Base-by-base conservation (phyloP, 257 asterid species). In the Echium plantagineum region DNA sequence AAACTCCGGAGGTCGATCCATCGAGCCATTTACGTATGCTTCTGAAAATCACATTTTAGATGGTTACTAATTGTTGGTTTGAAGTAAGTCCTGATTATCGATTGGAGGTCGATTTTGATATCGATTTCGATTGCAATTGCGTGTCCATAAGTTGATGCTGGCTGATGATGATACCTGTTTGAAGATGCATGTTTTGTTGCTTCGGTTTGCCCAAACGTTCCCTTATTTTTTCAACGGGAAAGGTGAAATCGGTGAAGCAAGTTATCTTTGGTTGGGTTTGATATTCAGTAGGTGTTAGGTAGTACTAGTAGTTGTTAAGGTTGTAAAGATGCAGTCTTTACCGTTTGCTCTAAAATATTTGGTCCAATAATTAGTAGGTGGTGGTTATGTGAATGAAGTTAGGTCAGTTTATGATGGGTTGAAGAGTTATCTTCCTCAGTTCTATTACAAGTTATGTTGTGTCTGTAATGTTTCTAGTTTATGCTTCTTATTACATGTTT, bases 141-240 rank as follows among this genome's bases (percentile, higher is more conserved):
- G 46, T 7, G 46, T 35, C 46, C 2, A 35, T 10, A 42, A 42
- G 49, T 42, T 42, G 49, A 42, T 42, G 49, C 4, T 42, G 10
- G 49, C 17, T 42, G 17, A 42, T 42, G 49, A 42, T 42, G 49
- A 13, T 35, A 7, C 46, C 12, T 35, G 46, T 35, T 35, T 30
- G 24, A 17, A 3, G 65, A 28, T 5, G 6, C 12, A 22, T 47
- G 58, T 5, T 47, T 9, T 61, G 62, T 52, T 51, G 60, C 46
- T 10, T 30, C 16, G 18, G 69, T 57, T 61, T 63, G 42, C 35
- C 6, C 9, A 8, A 56, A 19, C 53, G 6, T 66, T 72, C 75
- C 73, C 73, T 76, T 72, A 72, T 76, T 69, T 76, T 76, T 76
- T 76, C 81, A 72, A 56, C 64, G 78, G 81, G 78, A 57, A 71